Evolutionary conservation across 1,284 basidiomycete genomes (phyloP), one percentile per base, ranked within the genome.

Genomic region (Cystobasidiaceae sp.): DNA sequence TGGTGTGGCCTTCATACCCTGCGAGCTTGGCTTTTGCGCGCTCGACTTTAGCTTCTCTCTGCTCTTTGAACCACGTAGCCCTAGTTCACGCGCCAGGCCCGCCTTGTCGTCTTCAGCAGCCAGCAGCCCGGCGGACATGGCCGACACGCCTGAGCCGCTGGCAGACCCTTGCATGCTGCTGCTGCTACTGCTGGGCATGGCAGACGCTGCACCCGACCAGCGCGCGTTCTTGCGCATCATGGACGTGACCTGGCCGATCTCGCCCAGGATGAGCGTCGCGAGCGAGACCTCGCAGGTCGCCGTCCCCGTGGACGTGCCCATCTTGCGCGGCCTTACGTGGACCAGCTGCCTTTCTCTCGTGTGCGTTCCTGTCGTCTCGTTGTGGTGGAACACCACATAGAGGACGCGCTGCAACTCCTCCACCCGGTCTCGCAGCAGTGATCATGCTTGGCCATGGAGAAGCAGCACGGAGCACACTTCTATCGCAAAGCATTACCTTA

Each of bases 221-320:
- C 92, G 85, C 51, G 91, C 90, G 78, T 94, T 94, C 80, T 93
- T 91, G 76, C 94, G 89, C 90, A 98, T 96, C n/a, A 86, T 84
- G 3, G 92, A 91, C 43, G 92, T 96, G 71, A 98, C 89, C 11
- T 90, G 83, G 61, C 93, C 82, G 69, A 97, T 89, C 81, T 97
- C 93, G 39, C 89, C 86, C 68, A 87, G 83, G 27, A 94, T 77
- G 49, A 93, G 84, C 82, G 93, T 89, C 67, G 85, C 85, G 37
- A 81, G 78, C 37, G 86, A 83, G 57, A 85, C 46, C 46, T 64
- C 61, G 45, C 61, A 59, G 4, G 43, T 34, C 15, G 9, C 44
- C 3, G 9, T 28, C 37, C 39, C 3, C 19, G 34, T 39, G 15
- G n/a, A 19, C 23, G 34, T 13, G 19, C 54, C 25, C n/a, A n/a